Percentiles rank a stretch among this genome's conserved stretches.
phyloP scores from a whole-genome alignment of 2,329 filamentous ascomycete genomes.

The Trichoderma sp. region DNA sequence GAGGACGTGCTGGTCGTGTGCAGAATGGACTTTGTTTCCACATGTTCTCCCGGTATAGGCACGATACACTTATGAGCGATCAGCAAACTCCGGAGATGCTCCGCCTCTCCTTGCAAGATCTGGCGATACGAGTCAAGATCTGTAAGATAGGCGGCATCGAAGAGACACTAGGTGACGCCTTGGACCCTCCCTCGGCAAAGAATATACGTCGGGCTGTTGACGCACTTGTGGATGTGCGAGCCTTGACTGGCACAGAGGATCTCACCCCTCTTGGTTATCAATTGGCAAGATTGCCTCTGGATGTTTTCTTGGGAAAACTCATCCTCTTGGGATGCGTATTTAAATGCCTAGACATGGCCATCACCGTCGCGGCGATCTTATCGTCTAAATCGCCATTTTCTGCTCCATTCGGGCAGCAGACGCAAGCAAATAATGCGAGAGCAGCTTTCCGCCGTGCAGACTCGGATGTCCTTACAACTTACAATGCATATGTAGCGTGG shows the following conservation, averaged over 20 bases:
- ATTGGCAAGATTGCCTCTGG: slow-evolving; percentile 83
- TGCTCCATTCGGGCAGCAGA: slow-evolving; percentile 78
- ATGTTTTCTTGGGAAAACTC: slow-evolving; percentile 93
- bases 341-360: slow-evolving; percentile 84
- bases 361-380: slow-evolving; percentile 89
- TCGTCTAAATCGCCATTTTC: slow-evolving; percentile 95
- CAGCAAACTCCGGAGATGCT: slow-evolving; percentile 98
- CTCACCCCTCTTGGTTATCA: slow-evolving; percentile 85
- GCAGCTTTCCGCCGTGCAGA: slow-evolving; percentile 80
- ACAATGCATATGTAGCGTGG: slow-evolving; percentile 92
- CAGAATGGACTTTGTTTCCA: slow-evolving; percentile 96
- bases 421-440: slow-evolving; percentile 78
- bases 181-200: slow-evolving; percentile 87
- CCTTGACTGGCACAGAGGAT: slow-evolving; percentile 77
- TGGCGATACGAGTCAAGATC: slow-evolving; percentile 95
- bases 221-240: slow-evolving; percentile 88
- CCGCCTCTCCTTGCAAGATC: slow-evolving; percentile 86
- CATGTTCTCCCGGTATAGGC: slow-evolving; percentile 85
- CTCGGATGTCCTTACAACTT: slow-evolving; percentile 88
- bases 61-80: slow-evolving; percentile 82
- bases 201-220: slow-evolving; percentile 94
- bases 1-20: slow-evolving; percentile 91
- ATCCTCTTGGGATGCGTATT: slow-evolving; percentile 85
- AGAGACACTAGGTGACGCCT: slow-evolving; percentile 79
- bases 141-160: slow-evolving; percentile 95